Evolutionary conservation across 2,329 filamentous ascomycete genomes (phyloP), one percentile per base, ranked within the genome.

Genomic region (Ilyonectria destructans): DNA sequence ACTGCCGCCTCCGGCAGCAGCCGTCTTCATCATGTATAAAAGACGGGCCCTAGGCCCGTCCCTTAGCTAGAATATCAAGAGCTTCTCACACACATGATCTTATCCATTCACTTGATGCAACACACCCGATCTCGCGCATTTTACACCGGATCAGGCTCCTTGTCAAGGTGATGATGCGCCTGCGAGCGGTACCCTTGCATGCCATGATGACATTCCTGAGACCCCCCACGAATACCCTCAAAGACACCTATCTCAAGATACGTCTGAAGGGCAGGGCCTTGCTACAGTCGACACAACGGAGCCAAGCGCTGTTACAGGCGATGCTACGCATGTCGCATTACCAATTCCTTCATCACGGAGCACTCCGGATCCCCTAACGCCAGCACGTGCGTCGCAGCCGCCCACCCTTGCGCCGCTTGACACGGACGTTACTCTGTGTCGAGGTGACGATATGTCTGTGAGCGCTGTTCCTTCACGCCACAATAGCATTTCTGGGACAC

Each of bases 381-480:
- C 9, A 52, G 48, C 10, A 52, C 8, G 3, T 52, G 10, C 48
- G 10, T 52, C 13, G 3, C 10, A 52, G 26, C 15, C 10, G 10
- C 48, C 48, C 23, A 26, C 23, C 10, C 29, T 15, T 45, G 2
- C n/a, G 12, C 54, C 21, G 10, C 54, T 56, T 56, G 7, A 56
- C 4, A 26, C 9, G 17, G 54, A 40, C 21, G 9, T 26, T 56
- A 19, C 54, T 43, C 35, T 26, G 21, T 56, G n/a, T 56, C 13
- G 4, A 56, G 35, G 54, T 56, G 10, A 56, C n/a, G 19, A 56
- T 21, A 55, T 33, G 5, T 37, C 51, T 55, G 31, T 55, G 9
- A 37, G 31, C 31, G 4, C 31, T 55, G 4, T 8, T 55, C 51
- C 51, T 55, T 55, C n/a, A 31, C 3, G 15, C 54, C 13, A 56